phyloP scores from a whole-genome alignment of 2,329 filamentous ascomycete species.

The Teratosphaeria nubilosa region DNA sequence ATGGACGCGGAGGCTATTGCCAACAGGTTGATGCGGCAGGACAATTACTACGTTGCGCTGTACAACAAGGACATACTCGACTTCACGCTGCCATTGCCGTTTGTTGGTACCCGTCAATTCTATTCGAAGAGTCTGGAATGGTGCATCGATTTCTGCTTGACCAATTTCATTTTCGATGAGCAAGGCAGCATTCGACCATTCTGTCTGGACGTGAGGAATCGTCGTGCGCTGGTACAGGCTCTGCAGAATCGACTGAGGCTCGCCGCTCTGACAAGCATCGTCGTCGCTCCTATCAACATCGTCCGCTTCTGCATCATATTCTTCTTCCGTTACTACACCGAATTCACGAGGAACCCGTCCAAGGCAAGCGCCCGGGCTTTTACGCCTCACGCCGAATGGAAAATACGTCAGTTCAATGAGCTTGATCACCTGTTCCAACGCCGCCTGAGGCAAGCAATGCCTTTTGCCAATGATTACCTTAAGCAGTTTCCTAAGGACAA shows the following conservation, averaged over 20 bases:
- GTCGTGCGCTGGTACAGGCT: slow-evolving; percentile 66
- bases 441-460: slow-evolving; percentile 86
- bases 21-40: slow-evolving; percentile 88
- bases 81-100: slow-evolving; percentile 74
- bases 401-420: slow-evolving; percentile 97
- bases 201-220: slow-evolving; percentile 74
- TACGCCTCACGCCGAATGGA: slow-evolving; percentile 91
- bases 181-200: slow-evolving; percentile 76
- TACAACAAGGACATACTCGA: slow-evolving; percentile 96
- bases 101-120: slow-evolving; percentile 66
- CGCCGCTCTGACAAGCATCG: slow-evolving; percentile 73
- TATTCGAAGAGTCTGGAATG: slow-evolving; percentile 87
- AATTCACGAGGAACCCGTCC: slow-evolving; percentile 89
- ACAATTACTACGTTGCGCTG: slow-evolving; percentile 93
- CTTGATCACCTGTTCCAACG: slow-evolving; percentile 84
- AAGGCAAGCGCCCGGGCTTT: slow-evolving; percentile 82
- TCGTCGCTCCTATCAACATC: slow-evolving; percentile 81
- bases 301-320: slow-evolving; percentile 78
- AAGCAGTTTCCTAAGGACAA: slow-evolving; percentile 96
- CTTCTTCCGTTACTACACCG: slow-evolving; percentile 92
- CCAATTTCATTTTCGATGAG: slow-evolving; percentile 90
- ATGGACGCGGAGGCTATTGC: slow-evolving; percentile 96
- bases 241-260: slow-evolving; percentile 70
- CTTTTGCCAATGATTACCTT: slow-evolving; percentile 82
- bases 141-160: slow-evolving; percentile 81